Percentiles rank a stretch among this genome's conserved stretches.
Conservation (phyloP, 2,329 filamentous ascomycete species). For the Colletotrichum cordylinicola region DNA sequence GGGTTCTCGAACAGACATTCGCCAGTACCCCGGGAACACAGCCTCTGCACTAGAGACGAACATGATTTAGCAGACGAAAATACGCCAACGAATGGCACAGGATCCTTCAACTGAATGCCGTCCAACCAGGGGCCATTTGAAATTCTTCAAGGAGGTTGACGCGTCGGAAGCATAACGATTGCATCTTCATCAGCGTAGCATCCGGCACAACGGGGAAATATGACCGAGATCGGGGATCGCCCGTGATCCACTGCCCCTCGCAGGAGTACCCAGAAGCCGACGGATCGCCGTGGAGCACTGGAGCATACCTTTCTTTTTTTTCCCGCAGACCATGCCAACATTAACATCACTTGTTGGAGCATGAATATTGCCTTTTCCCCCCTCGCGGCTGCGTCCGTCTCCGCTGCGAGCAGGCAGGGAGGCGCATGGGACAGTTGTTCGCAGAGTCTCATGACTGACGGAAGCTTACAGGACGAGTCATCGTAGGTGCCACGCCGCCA, state of each 20-base stretch:
- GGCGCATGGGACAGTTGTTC: not conserved
- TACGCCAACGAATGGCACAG: not conserved
- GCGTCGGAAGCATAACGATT: not conserved
- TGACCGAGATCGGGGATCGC: conserved; percentile 7
- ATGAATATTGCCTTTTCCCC: not conserved
- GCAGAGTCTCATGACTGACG: not conserved
- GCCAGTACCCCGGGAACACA: conserved; percentile 34
- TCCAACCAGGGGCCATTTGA: not conserved
- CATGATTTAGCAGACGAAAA: not conserved
- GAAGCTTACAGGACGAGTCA: not conserved
- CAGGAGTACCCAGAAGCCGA: not conserved
- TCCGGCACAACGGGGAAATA: not conserved
- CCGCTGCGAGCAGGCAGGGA: not conserved
- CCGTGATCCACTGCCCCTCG: not conserved
- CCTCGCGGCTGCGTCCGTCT: not conserved
- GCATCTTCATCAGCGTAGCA: not conserved
- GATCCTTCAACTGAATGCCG: not conserved
- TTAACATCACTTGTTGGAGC: not conserved
- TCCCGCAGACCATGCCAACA: not conserved
- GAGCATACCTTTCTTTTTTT: not conserved
- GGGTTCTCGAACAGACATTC: conserved; percentile 61
- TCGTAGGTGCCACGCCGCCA: not conserved
- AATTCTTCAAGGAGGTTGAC: not conserved
- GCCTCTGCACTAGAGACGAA: conserved; percentile 30
- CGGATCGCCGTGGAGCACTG: conserved; percentile 4